These are phyloP conservation scores for Hamigera avellanea DNA, from an alignment of 495 filamentous ascomycete genomes.

Conservation along the genomic window DNA sequence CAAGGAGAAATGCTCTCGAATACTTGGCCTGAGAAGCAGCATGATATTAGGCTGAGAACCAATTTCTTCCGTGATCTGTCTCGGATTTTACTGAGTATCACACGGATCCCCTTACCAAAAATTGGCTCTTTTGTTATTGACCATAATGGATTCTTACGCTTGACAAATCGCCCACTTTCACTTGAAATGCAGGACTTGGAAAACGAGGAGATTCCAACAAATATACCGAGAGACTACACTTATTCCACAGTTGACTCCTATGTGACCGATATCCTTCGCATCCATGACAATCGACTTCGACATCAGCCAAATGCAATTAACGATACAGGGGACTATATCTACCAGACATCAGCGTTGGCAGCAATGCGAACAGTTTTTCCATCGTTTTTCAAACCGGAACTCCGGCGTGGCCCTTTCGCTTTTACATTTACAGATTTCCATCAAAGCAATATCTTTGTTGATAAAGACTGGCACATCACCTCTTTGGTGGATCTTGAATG, in stretches of 20 bases:
- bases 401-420: constrained; percentile 13
- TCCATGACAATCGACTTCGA: constrained; percentile 21
- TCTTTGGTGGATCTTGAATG: constrained; percentile 25
- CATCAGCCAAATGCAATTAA: constrained; percentile 23
- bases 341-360: constrained; percentile 15
- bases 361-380: constrained; percentile 16
- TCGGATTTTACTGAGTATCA: constrained; percentile 14
- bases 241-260: constrained; percentile 21
- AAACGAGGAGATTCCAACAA: constrained; percentile 23
- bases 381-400: constrained; percentile 13
- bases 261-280: constrained; percentile 16
- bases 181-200: constrained; percentile 18
- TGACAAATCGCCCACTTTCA: constrained; percentile 19
- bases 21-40: constrained; percentile 15
- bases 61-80: constrained; percentile 20
- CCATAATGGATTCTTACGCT: constrained; percentile 10
- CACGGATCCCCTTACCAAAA: constrained; percentile 12
- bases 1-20: constrained; percentile 18
- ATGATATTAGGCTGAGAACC: constrained; percentile 7
- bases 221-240: constrained; percentile 18
- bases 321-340: constrained; percentile 13
- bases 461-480: constrained; percentile 16
- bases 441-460: constrained; percentile 20
- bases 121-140: constrained; percentile 17
- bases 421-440: constrained; percentile 19